Evolutionary conservation across 345 rosid species (phyloP), one percentile per base, ranked within the genome.

Genomic region (Eutrema japonicum): DNA sequence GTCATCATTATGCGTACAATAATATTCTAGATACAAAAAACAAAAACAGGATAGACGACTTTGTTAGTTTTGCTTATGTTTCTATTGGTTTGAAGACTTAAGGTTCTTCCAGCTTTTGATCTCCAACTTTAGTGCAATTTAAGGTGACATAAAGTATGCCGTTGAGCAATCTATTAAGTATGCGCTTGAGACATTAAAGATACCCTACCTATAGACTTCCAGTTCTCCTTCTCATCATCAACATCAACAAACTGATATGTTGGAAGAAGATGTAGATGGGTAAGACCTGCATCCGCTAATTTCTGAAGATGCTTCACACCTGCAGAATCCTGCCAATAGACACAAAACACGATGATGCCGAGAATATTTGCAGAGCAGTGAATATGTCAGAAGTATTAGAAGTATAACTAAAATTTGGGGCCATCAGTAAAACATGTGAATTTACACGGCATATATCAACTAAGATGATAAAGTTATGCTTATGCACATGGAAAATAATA

Each of bases 231-330:
- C 77, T 82, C 83, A 47, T 91, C 98, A 56, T 85, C 93, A 77
- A 93, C 94, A 69, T 80, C 94, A 70, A 83, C 96, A 78, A 93
- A 93, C 71, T 93, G 98, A 80, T 81, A 91, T 76, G 89, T 78
- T 11, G 98, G 98, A 76, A 93, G 87, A 78, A 91, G 82, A 78
- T 93, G 98, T 69, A 93, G 77, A 74, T 93, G 98, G 78, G 89
- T 88, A 68, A 94, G 77, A 69, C 98, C 98, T 78, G 98, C 96
- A 77, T 81, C 79, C 50, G 90, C 86, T 79, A 94, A 82, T 77
- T 88, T 89, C 81, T 85, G 85, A 56, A 91, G 83, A 80, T 94
- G 98, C 71, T 43, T 81, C 71, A 88, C 61, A 27, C 97, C 95
- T 53, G 91, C 91, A 60, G 96, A 91, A 74, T 89, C 87, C 97